Evolutionary conservation across 1,139 yeast genomes (phyloP), one percentile per base, ranked within the genome.

Genomic region (Pichia terricola): DNA sequence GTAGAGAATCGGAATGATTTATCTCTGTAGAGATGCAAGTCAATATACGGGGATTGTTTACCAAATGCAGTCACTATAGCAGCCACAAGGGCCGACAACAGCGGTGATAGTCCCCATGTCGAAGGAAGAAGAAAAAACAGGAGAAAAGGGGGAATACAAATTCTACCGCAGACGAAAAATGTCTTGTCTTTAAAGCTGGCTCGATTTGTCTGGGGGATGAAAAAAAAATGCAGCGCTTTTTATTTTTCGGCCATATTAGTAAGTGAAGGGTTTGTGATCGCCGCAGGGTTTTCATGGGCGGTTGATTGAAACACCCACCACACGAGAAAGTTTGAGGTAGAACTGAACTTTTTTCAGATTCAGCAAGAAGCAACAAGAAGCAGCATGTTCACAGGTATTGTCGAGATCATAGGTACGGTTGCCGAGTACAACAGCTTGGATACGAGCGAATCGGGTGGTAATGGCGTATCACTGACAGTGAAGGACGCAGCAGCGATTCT

Each of bases 351-450:
- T 16, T 16, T 16, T 16, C 22, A 16, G 22, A 16, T 16, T 16
- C 22, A 16, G 22, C 22, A 16, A 16, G 22, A 16, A 16, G 22
- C 22, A 16, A 2, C 22, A 16, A 16, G 1, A 16, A 16, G 22
- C 22, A 16, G 22, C 31, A 91, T 91, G 98, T 91, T 91, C 58
- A 91, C 98, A 0, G 98, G 98, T 35, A 77, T 91, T 43, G 94
- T 91, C 5, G 98, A 91, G 62, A 72, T 72, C 34, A 78, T 88
- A 30, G 98, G 97, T 25, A 72, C 71, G 11, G 78, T 81, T 3
- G 48, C 64, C 27, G 77, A 72, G 48, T 74, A 73, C 54, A 63
- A 65, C 39, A 61, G 62, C 36, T 60, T 66, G 4, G 95, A 86
- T 54, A 55, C 65, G 6, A 53, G 80, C 2, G 69, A 64, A 35